phyloP scores from a whole-genome alignment of 805 yeast species.

The Spathaspora boniae region DNA sequence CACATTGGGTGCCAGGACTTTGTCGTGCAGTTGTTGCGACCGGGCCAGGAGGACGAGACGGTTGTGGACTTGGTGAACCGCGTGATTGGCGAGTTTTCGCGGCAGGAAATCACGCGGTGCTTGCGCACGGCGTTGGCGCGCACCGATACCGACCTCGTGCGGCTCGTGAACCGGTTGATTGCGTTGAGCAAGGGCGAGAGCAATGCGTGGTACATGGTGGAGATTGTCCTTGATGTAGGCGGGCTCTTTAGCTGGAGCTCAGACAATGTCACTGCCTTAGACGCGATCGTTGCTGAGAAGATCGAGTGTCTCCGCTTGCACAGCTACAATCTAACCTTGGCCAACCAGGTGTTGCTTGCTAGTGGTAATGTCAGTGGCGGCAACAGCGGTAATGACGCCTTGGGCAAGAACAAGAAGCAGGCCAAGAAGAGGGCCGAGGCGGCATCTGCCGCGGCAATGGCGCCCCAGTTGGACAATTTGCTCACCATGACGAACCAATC shows the following conservation, averaged over 20 bases:
- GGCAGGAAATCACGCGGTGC: constrained; percentile 52
- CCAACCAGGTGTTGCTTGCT: constrained; percentile 34
- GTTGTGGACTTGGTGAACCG: constrained; percentile 67
- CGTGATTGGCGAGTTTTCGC: constrained; percentile 61
- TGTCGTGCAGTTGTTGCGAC: constrained; percentile 51
- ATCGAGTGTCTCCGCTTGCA: constrained; percentile 42
- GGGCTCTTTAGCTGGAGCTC: constrained; percentile 67
- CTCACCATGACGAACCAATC: constrained; percentile 29
- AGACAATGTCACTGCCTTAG: constrained; percentile 45
- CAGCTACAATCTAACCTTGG: constrained; percentile 44
- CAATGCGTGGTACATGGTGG: constrained; percentile 59
- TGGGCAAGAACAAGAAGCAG: constrained; percentile 22
- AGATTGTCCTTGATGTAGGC: constrained; percentile 66
- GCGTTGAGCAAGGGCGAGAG: constrained; percentile 48
- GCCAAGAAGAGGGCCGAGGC: constrained; percentile 25
- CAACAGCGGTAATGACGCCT: too few relatives aligned
- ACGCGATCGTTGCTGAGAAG: constrained; percentile 43
- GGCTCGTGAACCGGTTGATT: constrained; percentile 27
- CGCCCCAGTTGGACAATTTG: constrained; percentile 30
- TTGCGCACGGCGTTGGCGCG: constrained; percentile 35
- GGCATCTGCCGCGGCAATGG: constrained; percentile 22
- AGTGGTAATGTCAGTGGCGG: too few relatives aligned
- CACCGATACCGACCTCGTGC: constrained; percentile 32
- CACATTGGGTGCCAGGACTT: constrained; percentile 64
- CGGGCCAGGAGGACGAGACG: constrained; percentile 51